Evolutionary conservation across 768 basidiomycete species (phyloP).

Genomic region (Tricholoma bakamatsutake): DNA sequence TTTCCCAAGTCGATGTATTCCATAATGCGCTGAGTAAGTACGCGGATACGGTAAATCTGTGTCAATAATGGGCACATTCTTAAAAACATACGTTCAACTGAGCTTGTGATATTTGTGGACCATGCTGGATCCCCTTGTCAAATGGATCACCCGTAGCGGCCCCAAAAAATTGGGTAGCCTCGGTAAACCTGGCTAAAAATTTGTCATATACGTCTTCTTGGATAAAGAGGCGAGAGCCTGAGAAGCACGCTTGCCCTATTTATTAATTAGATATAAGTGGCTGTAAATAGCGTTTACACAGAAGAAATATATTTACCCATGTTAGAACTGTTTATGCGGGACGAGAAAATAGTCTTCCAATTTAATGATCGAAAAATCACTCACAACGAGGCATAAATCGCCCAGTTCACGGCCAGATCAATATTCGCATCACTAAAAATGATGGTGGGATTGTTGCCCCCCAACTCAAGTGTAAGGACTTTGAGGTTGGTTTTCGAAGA

Average conservation of each 20-base stretch:
- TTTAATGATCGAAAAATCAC: no score
- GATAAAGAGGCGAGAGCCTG: slow-evolving; percentile 53
- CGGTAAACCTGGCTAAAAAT: slow-evolving; percentile 42
- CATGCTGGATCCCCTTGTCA: slow-evolving; percentile 33
- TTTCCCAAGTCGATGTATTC: slow-evolving; percentile 53
- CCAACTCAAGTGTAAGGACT: slow-evolving; percentile 75
- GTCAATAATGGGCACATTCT: slow-evolving; percentile 12
- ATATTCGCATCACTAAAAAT: slow-evolving; percentile 69
- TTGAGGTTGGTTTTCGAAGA: slow-evolving; percentile 80
- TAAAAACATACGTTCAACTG: slow-evolving; percentile 37
- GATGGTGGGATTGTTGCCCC: slow-evolving; percentile 66
- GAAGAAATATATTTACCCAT: slow-evolving; percentile 29
- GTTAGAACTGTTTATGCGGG: slow-evolving; percentile 9
- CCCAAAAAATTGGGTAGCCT: slow-evolving; percentile 27
- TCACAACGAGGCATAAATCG: slow-evolving; percentile 65
- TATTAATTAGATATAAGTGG: background rate
- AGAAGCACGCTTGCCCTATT: slow-evolving; percentile 45
- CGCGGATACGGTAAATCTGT: background rate
- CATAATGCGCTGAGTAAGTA: slow-evolving; percentile 60
- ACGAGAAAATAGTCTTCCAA: no score
- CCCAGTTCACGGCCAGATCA: slow-evolving; percentile 67
- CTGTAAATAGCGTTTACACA: background rate
- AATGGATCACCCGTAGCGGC: slow-evolving; percentile 40
- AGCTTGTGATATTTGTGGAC: slow-evolving; percentile 42
- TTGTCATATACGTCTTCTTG: slow-evolving; percentile 53